Conservation (phyloP, 345 rosid species). For the Arabis hirsuta region DNA sequence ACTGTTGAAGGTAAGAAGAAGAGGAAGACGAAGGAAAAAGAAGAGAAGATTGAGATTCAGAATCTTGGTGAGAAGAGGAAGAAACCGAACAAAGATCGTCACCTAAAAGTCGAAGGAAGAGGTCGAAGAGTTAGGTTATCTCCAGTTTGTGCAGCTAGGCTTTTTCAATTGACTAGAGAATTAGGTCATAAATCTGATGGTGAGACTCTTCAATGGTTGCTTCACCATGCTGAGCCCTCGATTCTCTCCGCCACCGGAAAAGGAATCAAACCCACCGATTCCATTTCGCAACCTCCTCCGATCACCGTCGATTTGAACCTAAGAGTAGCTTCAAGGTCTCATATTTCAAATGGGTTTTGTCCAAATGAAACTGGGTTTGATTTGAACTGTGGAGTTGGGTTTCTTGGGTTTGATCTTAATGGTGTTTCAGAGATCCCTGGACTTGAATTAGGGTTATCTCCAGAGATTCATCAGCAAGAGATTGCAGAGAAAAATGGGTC, state of each 20-base stretch:
- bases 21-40: background rate
- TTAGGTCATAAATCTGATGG: slow-evolving; percentile 38
- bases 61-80: too few relatives aligned
- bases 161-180: slow-evolving; percentile 33
- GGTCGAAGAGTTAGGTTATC: slow-evolving; percentile 28
- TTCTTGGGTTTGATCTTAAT: slow-evolving; percentile 18
- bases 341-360: slow-evolving; percentile 9
- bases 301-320: background rate
- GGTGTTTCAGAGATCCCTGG: slow-evolving; percentile 22
- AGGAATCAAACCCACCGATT: slow-evolving; percentile 8
- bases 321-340: slow-evolving; percentile 1
- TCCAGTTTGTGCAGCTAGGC: slow-evolving; percentile 23
- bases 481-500: slow-evolving; percentile 17
- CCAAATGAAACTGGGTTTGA: slow-evolving; percentile 9
- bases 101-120: slow-evolving; percentile 34
- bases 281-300: slow-evolving; percentile 4
- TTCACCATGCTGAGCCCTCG: slow-evolving; percentile 37
- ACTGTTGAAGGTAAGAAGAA: too few relatives aligned
- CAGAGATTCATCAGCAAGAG: background rate
- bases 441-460: slow-evolving; percentile 16
- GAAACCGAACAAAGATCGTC: slow-evolving; percentile 22
- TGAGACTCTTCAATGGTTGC: slow-evolving; percentile 35
- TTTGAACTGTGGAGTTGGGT: slow-evolving; percentile 26
- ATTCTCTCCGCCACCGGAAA: slow-evolving; percentile 31
- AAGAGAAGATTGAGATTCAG: background rate